Conservation (phyloP, 2,329 filamentous ascomycete species). For the Tolypocladium amazonense region DNA sequence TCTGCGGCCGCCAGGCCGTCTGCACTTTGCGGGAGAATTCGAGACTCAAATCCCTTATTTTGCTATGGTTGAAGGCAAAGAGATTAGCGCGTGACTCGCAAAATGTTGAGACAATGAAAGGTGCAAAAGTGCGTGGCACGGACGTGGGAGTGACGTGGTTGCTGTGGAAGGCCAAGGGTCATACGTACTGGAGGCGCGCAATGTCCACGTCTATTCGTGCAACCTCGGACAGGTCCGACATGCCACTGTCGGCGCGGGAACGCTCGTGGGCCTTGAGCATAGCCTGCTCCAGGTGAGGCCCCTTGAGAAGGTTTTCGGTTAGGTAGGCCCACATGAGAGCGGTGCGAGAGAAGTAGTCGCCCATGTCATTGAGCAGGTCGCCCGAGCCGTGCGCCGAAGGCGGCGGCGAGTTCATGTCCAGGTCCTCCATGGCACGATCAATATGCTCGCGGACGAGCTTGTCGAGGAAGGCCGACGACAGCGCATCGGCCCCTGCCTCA, state of each 20-base stretch:
- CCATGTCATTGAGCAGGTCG: conserved; percentile 21
- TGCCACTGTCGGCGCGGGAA: conserved; percentile 10
- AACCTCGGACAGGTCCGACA: conserved; percentile 18
- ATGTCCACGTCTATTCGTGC: conserved; percentile 20
- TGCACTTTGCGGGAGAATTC: conserved; percentile 23
- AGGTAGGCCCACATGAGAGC: conserved; percentile 21
- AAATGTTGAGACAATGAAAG: not conserved
- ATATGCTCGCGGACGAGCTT: conserved; percentile 17
- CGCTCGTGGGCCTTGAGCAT: conserved; percentile 16
- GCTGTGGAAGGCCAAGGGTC: not conserved
- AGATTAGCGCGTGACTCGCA: not conserved
- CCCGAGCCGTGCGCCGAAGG: conserved; percentile 8
- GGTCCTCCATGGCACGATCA: conserved; percentile 11
- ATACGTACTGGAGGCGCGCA: conserved; percentile 21
- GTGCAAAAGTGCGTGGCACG: not conserved
- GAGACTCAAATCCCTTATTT: conserved; percentile 22
- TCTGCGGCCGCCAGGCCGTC: conserved; percentile 16
- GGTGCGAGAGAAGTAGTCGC: conserved; percentile 24
- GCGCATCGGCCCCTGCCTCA: conserved; percentile 13
- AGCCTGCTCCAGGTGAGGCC: conserved; percentile 19
- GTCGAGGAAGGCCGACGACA: conserved; percentile 10
- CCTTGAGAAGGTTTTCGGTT: conserved; percentile 21
- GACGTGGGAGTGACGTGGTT: not conserved
- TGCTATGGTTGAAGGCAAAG: conserved; percentile 10
- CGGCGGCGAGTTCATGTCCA: conserved; percentile 10